Evolutionary conservation across 1,284 basidiomycete species (phyloP).

Genomic region (Sphaerobolus stellatus): DNA sequence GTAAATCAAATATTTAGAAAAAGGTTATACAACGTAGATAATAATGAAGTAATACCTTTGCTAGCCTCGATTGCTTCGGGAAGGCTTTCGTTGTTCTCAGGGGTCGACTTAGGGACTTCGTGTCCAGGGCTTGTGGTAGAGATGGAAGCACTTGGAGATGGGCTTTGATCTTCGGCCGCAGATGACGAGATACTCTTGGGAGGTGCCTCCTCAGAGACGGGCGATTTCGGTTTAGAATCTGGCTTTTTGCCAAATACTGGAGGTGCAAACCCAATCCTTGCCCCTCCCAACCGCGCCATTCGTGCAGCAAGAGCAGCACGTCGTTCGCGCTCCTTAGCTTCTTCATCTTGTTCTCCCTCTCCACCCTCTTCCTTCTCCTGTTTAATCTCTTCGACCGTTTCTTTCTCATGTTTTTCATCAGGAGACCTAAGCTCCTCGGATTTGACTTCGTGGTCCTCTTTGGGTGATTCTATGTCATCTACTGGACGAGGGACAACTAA

Average conservation of each 20-base stretch:
- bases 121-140: background rate
- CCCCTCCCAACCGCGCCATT: constrained; percentile 87
- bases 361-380: constrained; percentile 38
- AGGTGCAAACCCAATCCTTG: constrained; percentile 77
- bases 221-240: constrained; percentile 40
- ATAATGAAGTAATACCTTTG: background rate
- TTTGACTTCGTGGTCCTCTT: constrained; percentile 13
- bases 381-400: constrained; percentile 30
- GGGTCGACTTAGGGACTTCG: background rate
- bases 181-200: constrained; percentile 16
- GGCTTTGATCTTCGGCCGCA: constrained; percentile 22
- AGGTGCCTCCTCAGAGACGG: constrained; percentile 8
- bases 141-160: background rate
- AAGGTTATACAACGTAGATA: background rate
- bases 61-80: constrained; percentile 4
- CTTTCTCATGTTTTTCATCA: constrained; percentile 14
- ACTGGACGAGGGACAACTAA: constrained; percentile 44
- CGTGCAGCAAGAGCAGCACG: constrained; percentile 81
- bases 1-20: background rate
- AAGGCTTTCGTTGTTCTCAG: background rate
- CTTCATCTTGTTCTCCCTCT: constrained; percentile 55
- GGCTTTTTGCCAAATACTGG: constrained; percentile 64
- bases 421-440: constrained; percentile 12
- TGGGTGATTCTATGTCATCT: too few relatives aligned
- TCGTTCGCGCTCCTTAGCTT: constrained; percentile 77